A percentile compares a stretch with the other conserved stretches of the same genome.
Conservation (phyloP, 345 rosid species). For the Psidium guajava region DNA sequence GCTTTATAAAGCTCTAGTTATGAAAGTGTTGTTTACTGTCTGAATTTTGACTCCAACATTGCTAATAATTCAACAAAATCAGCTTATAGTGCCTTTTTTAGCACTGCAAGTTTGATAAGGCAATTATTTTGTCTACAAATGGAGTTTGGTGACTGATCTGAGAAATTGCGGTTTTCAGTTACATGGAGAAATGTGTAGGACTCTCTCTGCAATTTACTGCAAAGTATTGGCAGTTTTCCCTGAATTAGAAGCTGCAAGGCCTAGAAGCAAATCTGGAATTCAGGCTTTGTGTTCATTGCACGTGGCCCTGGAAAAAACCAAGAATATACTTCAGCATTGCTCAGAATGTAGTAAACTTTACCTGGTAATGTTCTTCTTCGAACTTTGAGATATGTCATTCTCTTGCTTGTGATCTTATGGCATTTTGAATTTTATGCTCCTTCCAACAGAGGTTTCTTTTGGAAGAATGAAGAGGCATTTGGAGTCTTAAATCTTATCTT, state of each 20-base stretch:
- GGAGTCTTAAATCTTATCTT: not conserved
- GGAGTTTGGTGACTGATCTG: not conserved
- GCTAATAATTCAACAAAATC: not conserved
- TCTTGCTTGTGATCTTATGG: not conserved
- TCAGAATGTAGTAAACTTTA: slow-evolving; percentile 89
- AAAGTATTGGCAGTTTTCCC: slow-evolving; percentile 73
- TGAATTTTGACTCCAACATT: not conserved
- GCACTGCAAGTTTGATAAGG: not conserved
- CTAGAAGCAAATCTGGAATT: slow-evolving; percentile 95
- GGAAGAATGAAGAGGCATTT: not conserved
- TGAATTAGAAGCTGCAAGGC: slow-evolving; percentile 90
- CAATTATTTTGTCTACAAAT: not conserved
- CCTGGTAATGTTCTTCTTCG: slow-evolving; percentile 37
- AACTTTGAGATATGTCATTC: not conserved
- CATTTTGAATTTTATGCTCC: not conserved
- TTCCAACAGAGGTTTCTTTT: not conserved
- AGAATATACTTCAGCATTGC: slow-evolving; percentile 81
- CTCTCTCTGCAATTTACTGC: slow-evolving; percentile 57
- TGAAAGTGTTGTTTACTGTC: not conserved
- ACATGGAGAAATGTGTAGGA: slow-evolving; percentile 89
- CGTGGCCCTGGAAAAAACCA: slow-evolving; percentile 83
- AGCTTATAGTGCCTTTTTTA: not conserved
- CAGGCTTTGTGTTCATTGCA: slow-evolving; percentile 91
- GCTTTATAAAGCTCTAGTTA: not conserved
- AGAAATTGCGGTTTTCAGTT: slow-evolving; percentile 29